A percentile compares a stretch with the other conserved stretches of the same genome.
Conservation (phyloP, 2,329 filamentous ascomycete species). For the Pestalotiopsis fici region DNA sequence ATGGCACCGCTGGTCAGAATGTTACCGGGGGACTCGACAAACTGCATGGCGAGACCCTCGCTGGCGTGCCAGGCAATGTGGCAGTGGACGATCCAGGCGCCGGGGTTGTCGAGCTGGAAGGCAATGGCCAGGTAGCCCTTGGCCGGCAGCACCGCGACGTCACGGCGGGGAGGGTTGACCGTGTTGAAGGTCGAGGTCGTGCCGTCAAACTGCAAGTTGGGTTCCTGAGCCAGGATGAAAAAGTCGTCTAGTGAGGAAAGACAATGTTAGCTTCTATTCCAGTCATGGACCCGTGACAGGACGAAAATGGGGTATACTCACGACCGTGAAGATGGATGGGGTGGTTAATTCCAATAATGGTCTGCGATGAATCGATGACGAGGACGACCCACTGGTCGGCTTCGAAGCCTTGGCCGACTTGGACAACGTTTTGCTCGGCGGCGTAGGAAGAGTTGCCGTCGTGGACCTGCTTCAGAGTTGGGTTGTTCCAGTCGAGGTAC, state of each 20-base stretch:
- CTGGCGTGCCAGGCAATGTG: slow-evolving; percentile 44
- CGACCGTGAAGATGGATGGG: slow-evolving; percentile 36
- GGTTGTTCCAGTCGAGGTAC: slow-evolving; percentile 42
- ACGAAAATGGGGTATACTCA: not conserved
- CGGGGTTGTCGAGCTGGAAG: slow-evolving; percentile 50
- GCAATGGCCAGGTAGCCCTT: slow-evolving; percentile 46
- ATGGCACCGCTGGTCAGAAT: slow-evolving; percentile 1
- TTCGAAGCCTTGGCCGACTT: slow-evolving; percentile 10
- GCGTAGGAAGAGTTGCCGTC: slow-evolving; percentile 16
- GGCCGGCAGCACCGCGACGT: slow-evolving; percentile 41
- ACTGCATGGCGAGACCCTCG: slow-evolving; percentile 50
- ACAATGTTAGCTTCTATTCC: not conserved
- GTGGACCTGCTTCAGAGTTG: slow-evolving; percentile 23
- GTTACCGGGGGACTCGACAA: slow-evolving; percentile 31
- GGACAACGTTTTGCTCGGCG: slow-evolving; percentile 22
- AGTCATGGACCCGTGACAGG: too few species aligned
- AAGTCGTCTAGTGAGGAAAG: slow-evolving; percentile 33
- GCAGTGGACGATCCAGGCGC: slow-evolving; percentile 39
- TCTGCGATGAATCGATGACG: slow-evolving; percentile 15
- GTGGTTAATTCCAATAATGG: slow-evolving; percentile 21
- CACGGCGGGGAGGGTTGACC: slow-evolving; percentile 44
- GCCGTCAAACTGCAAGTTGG: slow-evolving; percentile 23
- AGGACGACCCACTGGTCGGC: slow-evolving; percentile 27
- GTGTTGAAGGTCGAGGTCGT: slow-evolving; percentile 27
- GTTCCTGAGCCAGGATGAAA: slow-evolving; percentile 29